phyloP scores from a whole-genome alignment of 176 grass and related monocot genomes.

The Puccinellia tenuiflora region DNA sequence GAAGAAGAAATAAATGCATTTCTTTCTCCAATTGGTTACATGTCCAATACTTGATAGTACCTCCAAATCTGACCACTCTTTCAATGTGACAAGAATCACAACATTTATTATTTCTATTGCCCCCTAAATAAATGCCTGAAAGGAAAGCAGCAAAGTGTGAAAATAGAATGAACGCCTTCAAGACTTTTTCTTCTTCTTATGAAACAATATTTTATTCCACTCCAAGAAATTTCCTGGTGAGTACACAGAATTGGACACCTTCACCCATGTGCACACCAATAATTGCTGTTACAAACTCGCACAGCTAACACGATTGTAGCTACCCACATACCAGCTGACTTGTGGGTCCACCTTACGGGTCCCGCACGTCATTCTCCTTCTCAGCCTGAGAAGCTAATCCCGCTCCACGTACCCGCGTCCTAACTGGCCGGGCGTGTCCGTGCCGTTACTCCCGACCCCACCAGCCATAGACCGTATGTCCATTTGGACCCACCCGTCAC shows the following conservation, averaged over 20 bases:
- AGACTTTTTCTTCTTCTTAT: not conserved
- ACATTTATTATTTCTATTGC: no score
- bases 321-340: not conserved
- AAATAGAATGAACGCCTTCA: not conserved
- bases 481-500: not conserved
- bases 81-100: no score
- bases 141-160: not conserved
- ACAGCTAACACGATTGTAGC: not conserved
- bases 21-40: no score
- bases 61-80: no score
- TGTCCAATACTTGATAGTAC: no score
- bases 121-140: not conserved
- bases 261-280: slow-evolving; percentile 32
- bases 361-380: not conserved
- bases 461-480: not conserved
- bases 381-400: not conserved
- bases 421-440: slow-evolving; percentile 14
- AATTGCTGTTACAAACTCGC: slow-evolving; percentile 9
- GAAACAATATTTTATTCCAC: not conserved
- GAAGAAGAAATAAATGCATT: no score
- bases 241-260: slow-evolving; percentile 10
- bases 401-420: not conserved
- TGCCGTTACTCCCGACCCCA: slow-evolving; percentile 22
- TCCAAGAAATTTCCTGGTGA: not conserved
- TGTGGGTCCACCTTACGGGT: rapidly evolving